Evolutionary conservation across 306 rosid species (phyloP), one percentile per base, ranked within the genome.

Genomic region (Acmispon strigosus): DNA sequence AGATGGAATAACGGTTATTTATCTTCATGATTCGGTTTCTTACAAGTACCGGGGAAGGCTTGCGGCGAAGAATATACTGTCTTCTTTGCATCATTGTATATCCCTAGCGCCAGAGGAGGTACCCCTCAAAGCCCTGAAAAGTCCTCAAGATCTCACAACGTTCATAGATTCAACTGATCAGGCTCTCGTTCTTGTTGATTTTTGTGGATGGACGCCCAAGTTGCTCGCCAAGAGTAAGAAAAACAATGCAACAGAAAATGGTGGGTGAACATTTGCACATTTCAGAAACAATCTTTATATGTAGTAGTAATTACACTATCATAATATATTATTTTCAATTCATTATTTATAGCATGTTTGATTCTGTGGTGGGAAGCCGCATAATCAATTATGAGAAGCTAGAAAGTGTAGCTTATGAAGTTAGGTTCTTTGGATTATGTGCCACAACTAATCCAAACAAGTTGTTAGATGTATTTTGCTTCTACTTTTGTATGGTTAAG

Each of bases 151-250:
- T 37, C 77, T 94, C 42, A 76, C 66, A 18, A 6, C 43, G 2
- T 87, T 90, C 66, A 45, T 89, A 6, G 87, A 82, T 72, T 94
- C 96, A 17, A 89, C 96, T 20, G 96, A 94, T 50, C 83, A 42
- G 69, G 90, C 95, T 47, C 34, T 89, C 13, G 62, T 94, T 70
- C 88, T 94, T 7, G 80, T 90, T 15, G 98, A 94, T 60, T 87
- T 90, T 70, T 94, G 98, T 74, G 97, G 89, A 60, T 94, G 98
- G 98, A 82, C 89, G 5, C 76, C 80, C 0, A 80, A 76, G 44
- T 80, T 93, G 80, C 69, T 87, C 50, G 82, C 82, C 45, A 57
- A 24, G 70, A 80, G 63, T 39, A 82, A 43, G 67, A 82, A 52
- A 65, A 84, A 44, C 58, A 89, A 89, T 67, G 89, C 47, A 29